Conservation (phyloP, 2,329 filamentous ascomycete species). For the Alternaria alternata region DNA sequence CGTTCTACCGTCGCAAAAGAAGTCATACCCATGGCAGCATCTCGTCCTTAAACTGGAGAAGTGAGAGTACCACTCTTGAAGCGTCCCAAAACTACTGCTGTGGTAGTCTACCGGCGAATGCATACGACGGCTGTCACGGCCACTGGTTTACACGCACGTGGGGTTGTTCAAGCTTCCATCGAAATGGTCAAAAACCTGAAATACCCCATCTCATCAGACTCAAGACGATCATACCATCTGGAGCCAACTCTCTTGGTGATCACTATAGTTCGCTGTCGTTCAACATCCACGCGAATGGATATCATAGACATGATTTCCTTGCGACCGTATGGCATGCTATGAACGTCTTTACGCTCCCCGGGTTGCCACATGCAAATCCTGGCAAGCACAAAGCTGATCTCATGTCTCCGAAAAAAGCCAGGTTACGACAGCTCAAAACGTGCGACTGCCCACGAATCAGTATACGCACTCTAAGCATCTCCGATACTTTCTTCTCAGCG, state of each 20-base stretch:
- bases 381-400: neutral
- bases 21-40: neutral
- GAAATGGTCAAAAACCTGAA: no score
- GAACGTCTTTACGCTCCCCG: neutral
- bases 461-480: neutral
- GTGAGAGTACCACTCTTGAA: no score
- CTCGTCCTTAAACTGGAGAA: no score
- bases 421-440: neutral
- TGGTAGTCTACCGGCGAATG: no score
- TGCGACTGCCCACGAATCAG: neutral
- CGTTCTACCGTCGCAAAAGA: neutral
- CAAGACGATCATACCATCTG: neutral
- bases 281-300: neutral
- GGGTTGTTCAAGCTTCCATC: neutral
- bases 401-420: neutral
- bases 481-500: neutral
- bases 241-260: neutral
- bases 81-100: no score
- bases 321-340: neutral
- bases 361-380: neutral
- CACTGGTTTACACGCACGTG: neutral
- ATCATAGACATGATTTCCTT: neutral
- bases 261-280: neutral
- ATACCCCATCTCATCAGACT: no score
- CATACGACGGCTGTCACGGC: neutral